These are phyloP conservation scores for Collybia sordida DNA, from an alignment of 768 basidiomycete genomes.

Conservation along the genomic window DNA sequence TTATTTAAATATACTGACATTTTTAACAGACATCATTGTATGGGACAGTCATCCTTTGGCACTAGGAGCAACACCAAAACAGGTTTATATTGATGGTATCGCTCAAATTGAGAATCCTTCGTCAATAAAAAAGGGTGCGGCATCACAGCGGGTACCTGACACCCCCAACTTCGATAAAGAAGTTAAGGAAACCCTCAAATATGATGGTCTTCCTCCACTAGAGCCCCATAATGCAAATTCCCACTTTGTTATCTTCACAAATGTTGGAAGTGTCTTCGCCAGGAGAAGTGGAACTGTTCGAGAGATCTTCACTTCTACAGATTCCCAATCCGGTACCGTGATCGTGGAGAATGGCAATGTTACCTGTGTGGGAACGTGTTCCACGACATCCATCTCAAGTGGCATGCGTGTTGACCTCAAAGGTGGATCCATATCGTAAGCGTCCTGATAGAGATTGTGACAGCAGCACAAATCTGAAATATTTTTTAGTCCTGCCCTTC, in stretches of 20 bases:
- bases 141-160: conserved; percentile 44
- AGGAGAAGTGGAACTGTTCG: conserved; percentile 27
- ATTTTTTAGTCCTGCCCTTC: conserved; percentile 46
- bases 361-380: conserved; percentile 41
- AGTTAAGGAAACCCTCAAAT: conserved; percentile 53
- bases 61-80: conserved; percentile 78
- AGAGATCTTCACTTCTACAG: conserved; percentile 21
- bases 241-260: conserved; percentile 50
- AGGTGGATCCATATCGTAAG: conserved; percentile 57
- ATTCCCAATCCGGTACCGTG: conserved; percentile 28
- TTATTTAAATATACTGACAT: not conserved
- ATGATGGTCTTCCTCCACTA: conserved; percentile 78
- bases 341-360: conserved; percentile 46
- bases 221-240: conserved; percentile 30
- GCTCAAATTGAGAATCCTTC: conserved; percentile 58
- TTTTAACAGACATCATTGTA: conserved; percentile 63
- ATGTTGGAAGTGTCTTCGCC: conserved; percentile 53
- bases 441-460: not conserved
- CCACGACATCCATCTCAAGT: not conserved
- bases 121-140: conserved; percentile 47
- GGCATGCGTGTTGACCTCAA: conserved; percentile 55
- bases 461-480: not conserved
- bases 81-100: conserved; percentile 91
- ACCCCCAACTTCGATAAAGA: conserved; percentile 75
- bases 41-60: conserved; percentile 87